Evolutionary conservation across 345 rosid species (phyloP).

Genomic region (Mangifera indica): DNA sequence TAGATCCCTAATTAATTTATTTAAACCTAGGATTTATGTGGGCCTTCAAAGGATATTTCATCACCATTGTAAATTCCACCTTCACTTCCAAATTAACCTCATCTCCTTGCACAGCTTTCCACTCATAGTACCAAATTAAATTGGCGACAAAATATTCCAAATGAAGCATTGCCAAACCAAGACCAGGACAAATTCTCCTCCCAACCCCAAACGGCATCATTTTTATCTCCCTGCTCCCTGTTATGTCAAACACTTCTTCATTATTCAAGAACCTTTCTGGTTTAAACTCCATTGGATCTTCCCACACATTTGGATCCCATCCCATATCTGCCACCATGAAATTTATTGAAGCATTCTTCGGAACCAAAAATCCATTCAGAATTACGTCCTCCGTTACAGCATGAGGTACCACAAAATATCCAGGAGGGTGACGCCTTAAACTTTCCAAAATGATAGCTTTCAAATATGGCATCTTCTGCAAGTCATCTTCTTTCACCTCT

Average conservation of each 20-base stretch:
- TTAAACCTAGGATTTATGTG: neutral
- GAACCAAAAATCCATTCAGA: neutral
- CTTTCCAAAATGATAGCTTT: slow-evolving; percentile 3
- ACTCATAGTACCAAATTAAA: neutral
- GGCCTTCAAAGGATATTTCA: neutral
- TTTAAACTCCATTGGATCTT: too few species aligned
- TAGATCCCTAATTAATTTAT: neutral
- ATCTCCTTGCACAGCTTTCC: neutral
- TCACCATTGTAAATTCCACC: neutral
- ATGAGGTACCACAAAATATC: neutral
- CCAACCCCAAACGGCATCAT: too few species aligned
- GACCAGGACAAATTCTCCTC: too few species aligned
- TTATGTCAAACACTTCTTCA: too few species aligned
- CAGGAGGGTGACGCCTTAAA: neutral
- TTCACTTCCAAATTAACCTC: neutral
- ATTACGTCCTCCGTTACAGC: neutral
- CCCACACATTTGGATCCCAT: too few species aligned
- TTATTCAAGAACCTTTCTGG: too few species aligned
- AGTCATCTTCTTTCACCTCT: too few species aligned
- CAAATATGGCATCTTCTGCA: too few species aligned
- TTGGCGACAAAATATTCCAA: neutral
- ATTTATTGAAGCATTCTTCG: neutral
- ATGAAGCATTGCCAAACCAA: neutral
- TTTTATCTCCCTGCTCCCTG: too few species aligned
- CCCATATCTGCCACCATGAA: too few species aligned